Evolutionary conservation across 2,329 filamentous ascomycete genomes (phyloP).

Genomic region (Neonectria neomacrospora): DNA sequence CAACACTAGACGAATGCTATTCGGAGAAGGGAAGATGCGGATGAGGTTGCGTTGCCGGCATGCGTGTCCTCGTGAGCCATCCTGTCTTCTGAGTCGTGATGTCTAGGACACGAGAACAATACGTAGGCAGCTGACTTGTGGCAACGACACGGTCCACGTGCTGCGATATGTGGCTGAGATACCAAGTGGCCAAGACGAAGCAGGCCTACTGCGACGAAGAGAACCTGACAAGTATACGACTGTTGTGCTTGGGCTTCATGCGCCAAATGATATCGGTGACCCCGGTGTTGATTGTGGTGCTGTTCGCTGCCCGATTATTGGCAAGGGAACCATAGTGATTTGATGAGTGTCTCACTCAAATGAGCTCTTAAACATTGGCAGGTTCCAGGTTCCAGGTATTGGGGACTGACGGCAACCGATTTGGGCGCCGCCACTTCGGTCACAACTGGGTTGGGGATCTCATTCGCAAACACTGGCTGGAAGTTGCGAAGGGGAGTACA

Average conservation of each 20-base stretch:
- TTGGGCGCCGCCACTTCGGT: slow-evolving; percentile 11
- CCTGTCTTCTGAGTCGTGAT: slow-evolving; percentile 2
- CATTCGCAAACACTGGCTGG: not conserved
- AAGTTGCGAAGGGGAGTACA: not conserved
- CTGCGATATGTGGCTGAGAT: slow-evolving; percentile 25
- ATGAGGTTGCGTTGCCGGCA: not conserved
- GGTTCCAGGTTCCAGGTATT: slow-evolving; percentile 1
- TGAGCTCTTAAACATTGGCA: slow-evolving; percentile 9
- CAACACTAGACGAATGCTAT: not conserved
- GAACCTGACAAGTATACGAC: not conserved
- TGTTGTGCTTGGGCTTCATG: slow-evolving; percentile 2
- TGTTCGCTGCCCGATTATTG: not conserved
- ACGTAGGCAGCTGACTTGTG: slow-evolving; percentile 26
- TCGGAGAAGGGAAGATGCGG: not conserved
- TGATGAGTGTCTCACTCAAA: slow-evolving; percentile 1
- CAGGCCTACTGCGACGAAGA: not conserved
- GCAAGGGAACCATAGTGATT: not conserved
- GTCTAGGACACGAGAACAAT: slow-evolving; percentile 25
- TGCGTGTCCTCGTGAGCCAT: slow-evolving; percentile 28
- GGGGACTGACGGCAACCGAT: slow-evolving; percentile 3
- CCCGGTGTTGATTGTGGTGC: not conserved
- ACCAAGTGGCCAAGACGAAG: not conserved
- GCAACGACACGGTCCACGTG: slow-evolving; percentile 14
- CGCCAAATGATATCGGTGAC: not conserved
- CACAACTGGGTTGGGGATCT: not conserved